Evolutionary conservation across 352 stramenopile genomes (phyloP).

Genomic region (Globisporangium apiculatum): DNA sequence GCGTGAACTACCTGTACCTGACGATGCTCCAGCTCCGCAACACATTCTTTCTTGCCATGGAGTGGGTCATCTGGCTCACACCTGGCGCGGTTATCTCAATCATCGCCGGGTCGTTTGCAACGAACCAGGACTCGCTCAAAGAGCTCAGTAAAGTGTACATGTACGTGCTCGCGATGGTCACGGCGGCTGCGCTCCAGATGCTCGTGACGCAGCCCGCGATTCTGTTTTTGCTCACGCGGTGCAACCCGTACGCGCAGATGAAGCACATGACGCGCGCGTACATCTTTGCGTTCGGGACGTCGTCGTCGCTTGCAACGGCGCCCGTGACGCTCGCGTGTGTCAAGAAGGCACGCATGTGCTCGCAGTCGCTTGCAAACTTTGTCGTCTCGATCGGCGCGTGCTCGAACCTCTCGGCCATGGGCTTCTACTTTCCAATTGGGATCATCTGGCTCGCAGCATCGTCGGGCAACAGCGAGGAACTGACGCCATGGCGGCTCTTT

Average conservation of each 20-base stretch:
- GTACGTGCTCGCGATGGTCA: slow-evolving; percentile 39
- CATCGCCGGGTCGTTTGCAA: slow-evolving; percentile 50
- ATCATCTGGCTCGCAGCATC: slow-evolving; percentile 58
- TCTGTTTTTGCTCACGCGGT: slow-evolving; percentile 58
- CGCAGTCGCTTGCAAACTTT: slow-evolving; percentile 64
- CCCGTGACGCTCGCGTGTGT: slow-evolving; percentile 59
- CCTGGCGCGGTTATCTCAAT: slow-evolving; percentile 59
- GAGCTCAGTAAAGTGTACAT: slow-evolving; percentile 44
- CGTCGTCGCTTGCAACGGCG: slow-evolving; percentile 60
- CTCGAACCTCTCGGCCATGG: slow-evolving; percentile 47
- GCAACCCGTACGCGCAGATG: slow-evolving; percentile 71
- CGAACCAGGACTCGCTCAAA: slow-evolving; percentile 29
- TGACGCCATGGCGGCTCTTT: slow-evolving; percentile 38
- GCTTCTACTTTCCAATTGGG: slow-evolving; percentile 58
- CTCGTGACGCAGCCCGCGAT: slow-evolving; percentile 49
- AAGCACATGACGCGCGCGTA: slow-evolving; percentile 54
- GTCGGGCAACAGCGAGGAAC: slow-evolving; percentile 37
- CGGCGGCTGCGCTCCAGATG: slow-evolving; percentile 29
- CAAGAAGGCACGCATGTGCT: slow-evolving; percentile 51
- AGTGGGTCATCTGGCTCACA: slow-evolving; percentile 66
- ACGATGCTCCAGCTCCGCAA: slow-evolving; percentile 60
- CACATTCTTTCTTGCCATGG: slow-evolving; percentile 61
- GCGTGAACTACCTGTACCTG: slow-evolving; percentile 64
- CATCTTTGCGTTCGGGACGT: slow-evolving; percentile 54
- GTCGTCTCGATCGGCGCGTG: slow-evolving; percentile 62